phyloP scores from a whole-genome alignment of 2,329 filamentous ascomycete genomes.

The Colletotrichum tofieldiae region DNA sequence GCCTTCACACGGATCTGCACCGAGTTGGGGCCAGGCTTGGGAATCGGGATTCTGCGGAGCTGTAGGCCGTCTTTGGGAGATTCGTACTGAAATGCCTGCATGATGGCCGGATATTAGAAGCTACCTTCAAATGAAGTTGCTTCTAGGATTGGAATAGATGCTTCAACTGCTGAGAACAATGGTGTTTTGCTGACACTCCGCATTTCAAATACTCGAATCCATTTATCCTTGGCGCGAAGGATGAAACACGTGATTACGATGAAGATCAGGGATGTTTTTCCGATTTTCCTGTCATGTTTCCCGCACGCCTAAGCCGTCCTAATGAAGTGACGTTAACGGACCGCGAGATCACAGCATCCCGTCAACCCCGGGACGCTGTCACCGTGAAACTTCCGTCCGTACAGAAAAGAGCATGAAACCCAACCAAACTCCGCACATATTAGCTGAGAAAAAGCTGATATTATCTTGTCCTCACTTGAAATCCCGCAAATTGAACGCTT shows the following conservation, averaged over 20 bases:
- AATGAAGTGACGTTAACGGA: neutral
- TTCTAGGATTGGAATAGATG: too few relatives aligned
- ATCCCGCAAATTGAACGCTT: too few relatives aligned
- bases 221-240: neutral
- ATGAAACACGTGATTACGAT: neutral
- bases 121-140: neutral
- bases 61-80: constrained; percentile 1
- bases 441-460: neutral
- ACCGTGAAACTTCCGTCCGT: too few relatives aligned
- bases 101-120: neutral
- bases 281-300: neutral
- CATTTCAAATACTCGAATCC: neutral
- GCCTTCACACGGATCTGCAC: constrained; percentile 32
- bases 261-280: neutral
- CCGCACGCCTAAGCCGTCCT: too few relatives aligned
- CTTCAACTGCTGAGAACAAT: neutral
- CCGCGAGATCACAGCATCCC: too few relatives aligned
- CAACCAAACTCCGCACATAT: neutral
- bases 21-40: constrained; percentile 17
- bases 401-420: too few relatives aligned
- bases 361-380: too few relatives aligned
- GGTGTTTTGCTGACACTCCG: neutral
- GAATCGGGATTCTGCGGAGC: constrained; percentile 13
- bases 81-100: constrained; percentile 4
- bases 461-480: neutral